Percentiles rank a stretch among this genome's conserved stretches.
phyloP scores from a whole-genome alignment of 495 filamentous ascomycete species.

The Trichoderma orchidacearum region DNA sequence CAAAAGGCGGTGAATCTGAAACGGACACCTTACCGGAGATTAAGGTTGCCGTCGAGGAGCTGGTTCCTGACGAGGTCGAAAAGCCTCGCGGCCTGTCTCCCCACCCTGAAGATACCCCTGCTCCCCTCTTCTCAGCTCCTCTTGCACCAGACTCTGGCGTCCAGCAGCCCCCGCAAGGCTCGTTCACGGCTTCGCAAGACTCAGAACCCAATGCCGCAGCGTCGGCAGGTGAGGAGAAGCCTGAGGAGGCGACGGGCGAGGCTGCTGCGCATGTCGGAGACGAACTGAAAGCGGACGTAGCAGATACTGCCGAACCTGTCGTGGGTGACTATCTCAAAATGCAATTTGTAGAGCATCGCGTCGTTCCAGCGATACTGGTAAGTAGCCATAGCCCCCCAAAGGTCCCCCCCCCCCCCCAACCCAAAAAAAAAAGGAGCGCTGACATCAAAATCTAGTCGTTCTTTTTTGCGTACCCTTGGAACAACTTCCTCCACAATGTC shows the following conservation, averaged over 20 bases:
- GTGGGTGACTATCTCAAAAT: constrained; percentile 97
- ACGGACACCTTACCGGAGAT: not conserved
- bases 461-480: constrained; percentile 99
- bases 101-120: constrained; percentile 52
- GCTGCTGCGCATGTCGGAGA: constrained; percentile 2
- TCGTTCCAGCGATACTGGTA: constrained; percentile 92
- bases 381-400: constrained; percentile 16
- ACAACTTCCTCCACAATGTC: constrained; percentile 98
- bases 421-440: constrained; percentile 1
- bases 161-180: not conserved
- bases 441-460: constrained; percentile 36
- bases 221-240: not conserved
- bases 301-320: constrained; percentile 44
- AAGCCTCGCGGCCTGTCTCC: constrained; percentile 24
- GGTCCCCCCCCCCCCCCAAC: not conserved
- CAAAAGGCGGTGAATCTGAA: not conserved
- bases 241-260: constrained; percentile 8
- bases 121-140: constrained; percentile 43
- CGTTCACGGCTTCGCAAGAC: not conserved
- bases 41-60: not conserved
- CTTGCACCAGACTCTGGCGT: not conserved
- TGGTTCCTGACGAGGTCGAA: not conserved
- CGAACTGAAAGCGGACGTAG: not conserved
- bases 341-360: constrained; percentile 85
- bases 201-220: not conserved